phyloP scores from a whole-genome alignment of 768 basidiomycete genomes.

The Trametes punicea region DNA sequence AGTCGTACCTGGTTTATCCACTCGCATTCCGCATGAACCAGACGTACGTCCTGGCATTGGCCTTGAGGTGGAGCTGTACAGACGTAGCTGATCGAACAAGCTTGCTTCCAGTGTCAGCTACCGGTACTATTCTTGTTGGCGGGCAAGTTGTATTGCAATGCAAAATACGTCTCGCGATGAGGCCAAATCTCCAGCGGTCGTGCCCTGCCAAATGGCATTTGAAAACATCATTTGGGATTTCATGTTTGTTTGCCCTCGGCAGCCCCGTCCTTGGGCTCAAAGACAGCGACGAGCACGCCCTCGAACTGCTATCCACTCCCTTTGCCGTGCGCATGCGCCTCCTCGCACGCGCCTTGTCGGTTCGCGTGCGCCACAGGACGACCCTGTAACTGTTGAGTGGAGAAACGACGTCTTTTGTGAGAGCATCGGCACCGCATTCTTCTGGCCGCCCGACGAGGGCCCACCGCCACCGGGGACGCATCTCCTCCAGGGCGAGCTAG shows the following conservation, averaged over 20 bases:
- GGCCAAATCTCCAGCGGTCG: too few species aligned
- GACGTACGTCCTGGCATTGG: slow-evolving; percentile 35
- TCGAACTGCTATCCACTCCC: slow-evolving; percentile 46
- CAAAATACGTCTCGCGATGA: slow-evolving; percentile 27
- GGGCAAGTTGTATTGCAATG: slow-evolving; percentile 30
- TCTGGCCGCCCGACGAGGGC: slow-evolving; percentile 44
- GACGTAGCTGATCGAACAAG: background rate
- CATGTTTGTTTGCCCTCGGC: slow-evolving; percentile 39
- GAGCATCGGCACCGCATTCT: slow-evolving; percentile 41
- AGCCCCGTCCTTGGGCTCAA: slow-evolving; percentile 47
- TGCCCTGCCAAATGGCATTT: background rate
- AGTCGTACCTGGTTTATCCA: slow-evolving; percentile 32
- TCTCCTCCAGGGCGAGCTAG: slow-evolving; percentile 48
- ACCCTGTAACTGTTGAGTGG: slow-evolving; percentile 35
- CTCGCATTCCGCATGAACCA: slow-evolving; percentile 49
- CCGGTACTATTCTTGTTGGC: slow-evolving; percentile 36
- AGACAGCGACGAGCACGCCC: slow-evolving; percentile 44
- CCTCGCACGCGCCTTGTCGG: slow-evolving; percentile 48
- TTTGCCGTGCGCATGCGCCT: slow-evolving; percentile 41
- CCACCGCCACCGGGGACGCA: slow-evolving; percentile 32
- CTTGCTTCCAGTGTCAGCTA: slow-evolving; percentile 28
- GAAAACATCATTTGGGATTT: background rate
- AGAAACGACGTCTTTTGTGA: slow-evolving; percentile 47
- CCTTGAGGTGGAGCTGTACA: background rate
- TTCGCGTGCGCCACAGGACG: slow-evolving; percentile 40